These are phyloP conservation scores for Heterobasidion irregulare DNA, from an alignment of 1,284 basidiomycete species.

Conservation along the genomic window DNA sequence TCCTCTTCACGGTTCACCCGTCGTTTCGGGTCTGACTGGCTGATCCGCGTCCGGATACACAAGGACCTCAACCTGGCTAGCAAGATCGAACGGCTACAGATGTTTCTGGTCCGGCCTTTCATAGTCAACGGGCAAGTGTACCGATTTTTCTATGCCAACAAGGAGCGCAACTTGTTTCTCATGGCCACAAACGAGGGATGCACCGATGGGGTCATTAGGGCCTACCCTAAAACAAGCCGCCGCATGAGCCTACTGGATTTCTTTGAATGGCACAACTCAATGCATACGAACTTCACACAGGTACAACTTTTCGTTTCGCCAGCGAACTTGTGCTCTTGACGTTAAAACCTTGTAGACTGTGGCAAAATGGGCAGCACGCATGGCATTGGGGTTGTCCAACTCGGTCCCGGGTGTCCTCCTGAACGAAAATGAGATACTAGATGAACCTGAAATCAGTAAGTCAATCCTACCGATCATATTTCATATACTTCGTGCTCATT, in stretches of 20 bases:
- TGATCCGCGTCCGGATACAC: conserved; percentile 26
- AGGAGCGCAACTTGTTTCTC: conserved; percentile 25
- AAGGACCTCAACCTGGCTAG: conserved; percentile 11
- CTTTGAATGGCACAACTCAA: conserved; percentile 26
- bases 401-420: conserved; percentile 29
- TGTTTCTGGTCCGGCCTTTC: conserved; percentile 25
- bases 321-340: background rate
- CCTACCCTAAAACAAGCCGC: background rate
- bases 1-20: conserved; percentile 29
- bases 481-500: background rate
- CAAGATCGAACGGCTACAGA: conserved; percentile 9
- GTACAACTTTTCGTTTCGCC: conserved; percentile 12
- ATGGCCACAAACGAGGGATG: conserved; percentile 26
- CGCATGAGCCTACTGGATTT: conserved; percentile 21
- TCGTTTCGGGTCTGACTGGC: conserved; percentile 29
- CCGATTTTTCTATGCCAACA: conserved; percentile 29
- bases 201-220: background rate
- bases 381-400: conserved; percentile 28
- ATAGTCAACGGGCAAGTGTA: conserved; percentile 26
- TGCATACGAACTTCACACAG: conserved; percentile 22
- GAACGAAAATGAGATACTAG: conserved; percentile 14
- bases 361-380: conserved; percentile 31
- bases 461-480: background rate
- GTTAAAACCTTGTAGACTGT: conserved; percentile 20
- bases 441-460: conserved; percentile 23